Conservation (phyloP, 805 yeast genomes). For the Yamadazyma sp. region DNA sequence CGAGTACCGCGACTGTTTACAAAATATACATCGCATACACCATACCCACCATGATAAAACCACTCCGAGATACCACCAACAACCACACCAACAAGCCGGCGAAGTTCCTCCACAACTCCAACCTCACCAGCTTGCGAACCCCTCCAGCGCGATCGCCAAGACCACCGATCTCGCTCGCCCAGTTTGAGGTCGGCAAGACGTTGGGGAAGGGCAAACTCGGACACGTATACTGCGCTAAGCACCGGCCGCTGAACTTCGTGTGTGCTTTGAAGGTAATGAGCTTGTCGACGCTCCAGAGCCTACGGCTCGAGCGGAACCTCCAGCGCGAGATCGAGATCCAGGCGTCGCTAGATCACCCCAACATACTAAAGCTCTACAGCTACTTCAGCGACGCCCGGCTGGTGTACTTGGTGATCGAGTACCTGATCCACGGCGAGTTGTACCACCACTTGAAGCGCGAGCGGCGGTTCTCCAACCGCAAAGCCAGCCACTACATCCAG, state of each 20-base stretch:
- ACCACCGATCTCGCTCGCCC: slow-evolving; percentile 38
- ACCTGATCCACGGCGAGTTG: slow-evolving; percentile 81
- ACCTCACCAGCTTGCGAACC: slow-evolving; percentile 5
- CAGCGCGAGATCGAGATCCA: slow-evolving; percentile 92
- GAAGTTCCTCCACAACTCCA: slow-evolving; percentile 12
- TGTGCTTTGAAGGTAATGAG: slow-evolving; percentile 93
- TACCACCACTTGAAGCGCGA: slow-evolving; percentile 68
- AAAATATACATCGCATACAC: slow-evolving; percentile 2
- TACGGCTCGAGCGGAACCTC: slow-evolving; percentile 80
- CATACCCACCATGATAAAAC: slow-evolving; percentile 6
- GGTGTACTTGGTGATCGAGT: slow-evolving; percentile 83
- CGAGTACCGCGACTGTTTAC: no score
- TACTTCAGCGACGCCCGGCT: slow-evolving; percentile 79
- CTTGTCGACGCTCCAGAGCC: slow-evolving; percentile 70
- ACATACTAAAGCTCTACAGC: slow-evolving; percentile 78
- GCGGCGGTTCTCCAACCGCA: slow-evolving; percentile 67
- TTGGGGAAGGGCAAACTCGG: slow-evolving; percentile 95
- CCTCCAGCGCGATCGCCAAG: not conserved
- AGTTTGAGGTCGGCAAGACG: slow-evolving; percentile 84
- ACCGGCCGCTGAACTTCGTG: slow-evolving; percentile 69
- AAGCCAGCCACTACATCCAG: slow-evolving; percentile 74
- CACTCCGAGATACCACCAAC: slow-evolving; percentile 9
- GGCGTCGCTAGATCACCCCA: slow-evolving; percentile 71
- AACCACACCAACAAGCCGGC: not conserved
- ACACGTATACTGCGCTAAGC: slow-evolving; percentile 84